phyloP scores from a whole-genome alignment of 305 asterid species.

The Solanum hybrid region DNA sequence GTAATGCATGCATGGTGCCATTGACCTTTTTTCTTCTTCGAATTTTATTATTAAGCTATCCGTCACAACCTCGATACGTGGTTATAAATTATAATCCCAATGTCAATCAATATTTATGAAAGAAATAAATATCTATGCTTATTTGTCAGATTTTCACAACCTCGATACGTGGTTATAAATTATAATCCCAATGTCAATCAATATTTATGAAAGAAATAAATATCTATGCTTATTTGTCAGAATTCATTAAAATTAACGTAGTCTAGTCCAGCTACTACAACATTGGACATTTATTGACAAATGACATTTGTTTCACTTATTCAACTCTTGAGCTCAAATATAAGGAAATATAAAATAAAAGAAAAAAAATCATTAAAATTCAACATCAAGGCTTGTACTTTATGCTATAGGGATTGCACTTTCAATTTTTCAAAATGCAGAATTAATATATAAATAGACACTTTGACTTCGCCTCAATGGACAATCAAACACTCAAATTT shows the following conservation, averaged over 20 bases:
- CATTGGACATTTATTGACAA: neutral
- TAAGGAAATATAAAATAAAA: neutral
- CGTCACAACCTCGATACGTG: neutral
- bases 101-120: neutral
- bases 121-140: neutral
- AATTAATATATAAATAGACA: too few relatives aligned
- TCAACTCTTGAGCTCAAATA: neutral
- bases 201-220: too few relatives aligned
- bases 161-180: too few relatives aligned
- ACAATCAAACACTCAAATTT: too few relatives aligned
- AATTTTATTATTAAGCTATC: neutral
- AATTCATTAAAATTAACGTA: neutral
- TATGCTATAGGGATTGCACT: neutral
- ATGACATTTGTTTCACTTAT: neutral
- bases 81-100: neutral
- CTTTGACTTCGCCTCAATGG: too few relatives aligned
- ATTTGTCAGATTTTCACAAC: too few relatives aligned
- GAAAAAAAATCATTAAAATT: neutral
- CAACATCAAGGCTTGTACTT: neutral
- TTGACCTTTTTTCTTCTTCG: neutral
- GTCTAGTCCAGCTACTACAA: neutral
- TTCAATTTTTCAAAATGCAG: neutral
- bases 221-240: too few relatives aligned
- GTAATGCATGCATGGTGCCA: neutral
- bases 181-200: too few relatives aligned